Percentiles rank a stretch among this genome's conserved stretches.
Conservation (phyloP, 2,329 filamentous ascomycete genomes). For the Trichoderma cornu-damae region DNA sequence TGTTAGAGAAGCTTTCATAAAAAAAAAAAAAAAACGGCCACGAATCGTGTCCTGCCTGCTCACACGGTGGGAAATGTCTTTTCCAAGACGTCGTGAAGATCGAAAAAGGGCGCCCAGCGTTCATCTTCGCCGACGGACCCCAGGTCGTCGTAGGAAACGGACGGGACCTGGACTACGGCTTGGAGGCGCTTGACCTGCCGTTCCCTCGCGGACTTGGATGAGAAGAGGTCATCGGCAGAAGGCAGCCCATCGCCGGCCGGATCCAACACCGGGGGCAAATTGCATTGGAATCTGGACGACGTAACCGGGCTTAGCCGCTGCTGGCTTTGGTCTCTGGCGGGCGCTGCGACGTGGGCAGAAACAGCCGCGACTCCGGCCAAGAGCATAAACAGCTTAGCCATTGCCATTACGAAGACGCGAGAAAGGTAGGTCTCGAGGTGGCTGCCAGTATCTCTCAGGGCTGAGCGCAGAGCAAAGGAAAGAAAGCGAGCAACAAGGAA, state of each 20-base stretch:
- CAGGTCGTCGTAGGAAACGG: constrained; percentile 53
- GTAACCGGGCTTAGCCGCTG: neutral
- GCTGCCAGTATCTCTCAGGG: neutral
- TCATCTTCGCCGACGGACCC: constrained; percentile 49
- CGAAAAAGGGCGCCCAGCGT: constrained; percentile 50
- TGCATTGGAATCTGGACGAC: constrained; percentile 27
- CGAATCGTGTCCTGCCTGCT: constrained; percentile 24
- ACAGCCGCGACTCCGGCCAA: constrained; percentile 13
- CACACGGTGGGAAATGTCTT: constrained; percentile 47
- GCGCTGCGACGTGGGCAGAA: constrained; percentile 13
- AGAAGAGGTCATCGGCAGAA: constrained; percentile 31
- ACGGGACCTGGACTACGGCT: constrained; percentile 50
- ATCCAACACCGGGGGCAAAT: constrained; percentile 32
- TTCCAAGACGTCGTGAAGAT: constrained; percentile 44
- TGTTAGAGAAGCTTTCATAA: neutral
- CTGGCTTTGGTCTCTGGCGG: neutral
- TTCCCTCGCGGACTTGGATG: constrained; percentile 30
- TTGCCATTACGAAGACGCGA: constrained; percentile 3
- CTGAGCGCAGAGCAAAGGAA: neutral
- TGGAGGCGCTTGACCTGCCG: constrained; percentile 47
- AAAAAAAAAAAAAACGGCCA: too few species aligned
- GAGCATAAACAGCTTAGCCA: constrained; percentile 9
- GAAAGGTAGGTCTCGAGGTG: neutral
- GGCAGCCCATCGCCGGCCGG: constrained; percentile 33
- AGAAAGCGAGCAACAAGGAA: neutral